Percentiles rank a stretch among this genome's conserved stretches.
These are phyloP conservation scores for Globisporangium paddicum DNA, from an alignment of 352 stramenopile genomes.

Conservation along the genomic window DNA sequence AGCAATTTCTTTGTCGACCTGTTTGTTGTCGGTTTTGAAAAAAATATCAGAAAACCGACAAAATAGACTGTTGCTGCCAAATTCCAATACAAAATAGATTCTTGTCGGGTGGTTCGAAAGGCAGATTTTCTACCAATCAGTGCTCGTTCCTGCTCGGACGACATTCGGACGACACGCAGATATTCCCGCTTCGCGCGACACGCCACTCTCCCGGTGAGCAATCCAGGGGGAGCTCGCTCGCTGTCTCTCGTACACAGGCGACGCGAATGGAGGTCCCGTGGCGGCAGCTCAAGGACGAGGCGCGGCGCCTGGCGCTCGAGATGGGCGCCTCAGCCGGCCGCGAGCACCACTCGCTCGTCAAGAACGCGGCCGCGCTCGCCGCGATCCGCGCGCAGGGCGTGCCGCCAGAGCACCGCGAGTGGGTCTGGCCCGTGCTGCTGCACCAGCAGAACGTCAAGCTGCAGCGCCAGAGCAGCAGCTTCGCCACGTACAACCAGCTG, in stretches of 20 bases:
- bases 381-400: conserved; percentile 53
- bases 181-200: too few species aligned
- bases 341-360: conserved; percentile 63
- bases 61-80: too few species aligned
- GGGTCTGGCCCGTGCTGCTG: conserved; percentile 72
- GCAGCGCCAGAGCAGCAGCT: conserved; percentile 42
- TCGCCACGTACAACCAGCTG: conserved; percentile 48
- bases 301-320: conserved; percentile 38
- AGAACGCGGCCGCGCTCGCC: conserved; percentile 37
- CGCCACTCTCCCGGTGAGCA: too few species aligned
- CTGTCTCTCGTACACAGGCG: background rate
- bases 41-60: too few species aligned
- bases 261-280: conserved; percentile 40
- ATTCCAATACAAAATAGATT: too few species aligned
- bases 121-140: too few species aligned
- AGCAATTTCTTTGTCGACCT: too few species aligned
- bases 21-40: too few species aligned
- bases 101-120: too few species aligned
- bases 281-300: conserved; percentile 62
- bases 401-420: conserved; percentile 66
- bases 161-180: too few species aligned
- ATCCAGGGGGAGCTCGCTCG: too few species aligned
- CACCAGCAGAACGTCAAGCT: conserved; percentile 61
- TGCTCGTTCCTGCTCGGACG: too few species aligned
- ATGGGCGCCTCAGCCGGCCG: conserved; percentile 49